Evolutionary conservation across 345 rosid species (phyloP).

Genomic region (Diplotaxis tenuifolia): DNA sequence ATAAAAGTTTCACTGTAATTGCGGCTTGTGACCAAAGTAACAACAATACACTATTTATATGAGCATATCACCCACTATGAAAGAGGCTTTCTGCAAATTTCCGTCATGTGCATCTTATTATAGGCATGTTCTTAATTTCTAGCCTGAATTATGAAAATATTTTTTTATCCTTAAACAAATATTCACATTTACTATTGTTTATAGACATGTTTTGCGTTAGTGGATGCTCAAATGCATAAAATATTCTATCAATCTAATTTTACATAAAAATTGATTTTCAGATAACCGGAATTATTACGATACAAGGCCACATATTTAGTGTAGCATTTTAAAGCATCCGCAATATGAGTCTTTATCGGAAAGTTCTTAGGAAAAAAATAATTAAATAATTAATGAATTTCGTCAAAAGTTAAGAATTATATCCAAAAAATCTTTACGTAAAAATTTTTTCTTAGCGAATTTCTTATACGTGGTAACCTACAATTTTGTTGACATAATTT

Average conservation of each 20-base stretch:
- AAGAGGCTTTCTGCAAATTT: not conserved
- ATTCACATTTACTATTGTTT: not conserved
- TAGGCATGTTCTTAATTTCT: not conserved
- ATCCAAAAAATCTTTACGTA: no score
- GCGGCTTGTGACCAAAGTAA: slow-evolving; percentile 18
- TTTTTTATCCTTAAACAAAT: not conserved
- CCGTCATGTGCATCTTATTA: not conserved
- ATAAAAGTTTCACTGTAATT: no score
- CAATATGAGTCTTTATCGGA: no score
- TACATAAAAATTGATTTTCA: not conserved
- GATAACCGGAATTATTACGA: not conserved
- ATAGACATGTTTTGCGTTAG: not conserved
- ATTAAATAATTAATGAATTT: no score
- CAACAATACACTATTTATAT: not conserved
- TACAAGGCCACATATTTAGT: not conserved
- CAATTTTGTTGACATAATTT: no score
- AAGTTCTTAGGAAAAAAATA: no score
- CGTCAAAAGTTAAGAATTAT: no score
- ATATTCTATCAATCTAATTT: not conserved
- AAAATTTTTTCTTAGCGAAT: no score
- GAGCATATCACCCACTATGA: not conserved
- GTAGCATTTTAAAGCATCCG: no score
- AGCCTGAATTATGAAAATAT: not conserved
- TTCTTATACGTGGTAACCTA: no score
- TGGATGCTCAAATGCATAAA: not conserved